Conservation (phyloP, 257 asterid species). For the Petrea volubilis region DNA sequence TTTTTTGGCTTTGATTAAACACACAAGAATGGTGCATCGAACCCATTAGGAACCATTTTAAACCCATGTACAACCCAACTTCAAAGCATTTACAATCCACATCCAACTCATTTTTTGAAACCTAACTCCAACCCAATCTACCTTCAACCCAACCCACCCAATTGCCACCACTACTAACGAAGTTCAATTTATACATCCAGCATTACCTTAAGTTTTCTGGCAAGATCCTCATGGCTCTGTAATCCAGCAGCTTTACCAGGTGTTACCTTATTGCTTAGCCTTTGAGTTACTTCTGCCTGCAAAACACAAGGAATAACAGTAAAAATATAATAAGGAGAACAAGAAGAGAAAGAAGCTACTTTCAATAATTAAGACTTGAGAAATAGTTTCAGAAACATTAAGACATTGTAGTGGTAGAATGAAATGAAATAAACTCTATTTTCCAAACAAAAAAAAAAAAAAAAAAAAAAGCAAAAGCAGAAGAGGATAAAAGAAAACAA, state of each 20-base stretch:
- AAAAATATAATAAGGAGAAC: background rate
- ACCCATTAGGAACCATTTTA: no score
- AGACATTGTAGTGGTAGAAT: constrained; percentile 9
- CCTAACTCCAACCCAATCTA: no score
- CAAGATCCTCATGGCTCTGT: constrained; percentile 85
- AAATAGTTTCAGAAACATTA: constrained; percentile 2
- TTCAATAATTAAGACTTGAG: background rate
- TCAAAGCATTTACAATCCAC: no score
- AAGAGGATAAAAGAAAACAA: background rate
- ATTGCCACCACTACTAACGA: no score
- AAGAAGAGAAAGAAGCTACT: background rate
- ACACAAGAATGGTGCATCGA: no score
- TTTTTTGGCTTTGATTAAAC: no score
- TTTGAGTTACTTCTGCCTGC: constrained; percentile 87
- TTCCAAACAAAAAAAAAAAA: background rate
- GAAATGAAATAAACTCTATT: constrained; percentile 1
- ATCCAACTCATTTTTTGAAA: no score
- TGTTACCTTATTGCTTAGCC: constrained; percentile 58
- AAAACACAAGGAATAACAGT: background rate
- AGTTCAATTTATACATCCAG: background rate
- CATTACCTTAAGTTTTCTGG: constrained; percentile 72
- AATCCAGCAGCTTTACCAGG: constrained; percentile 47
- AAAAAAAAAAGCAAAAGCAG: background rate
- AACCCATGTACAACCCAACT: no score
- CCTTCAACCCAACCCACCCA: no score